A percentile compares a stretch with the other conserved stretches of the same genome.
Conservation (phyloP, 2,329 filamentous ascomycete genomes). For the Hymenoscyphus infarciens region DNA sequence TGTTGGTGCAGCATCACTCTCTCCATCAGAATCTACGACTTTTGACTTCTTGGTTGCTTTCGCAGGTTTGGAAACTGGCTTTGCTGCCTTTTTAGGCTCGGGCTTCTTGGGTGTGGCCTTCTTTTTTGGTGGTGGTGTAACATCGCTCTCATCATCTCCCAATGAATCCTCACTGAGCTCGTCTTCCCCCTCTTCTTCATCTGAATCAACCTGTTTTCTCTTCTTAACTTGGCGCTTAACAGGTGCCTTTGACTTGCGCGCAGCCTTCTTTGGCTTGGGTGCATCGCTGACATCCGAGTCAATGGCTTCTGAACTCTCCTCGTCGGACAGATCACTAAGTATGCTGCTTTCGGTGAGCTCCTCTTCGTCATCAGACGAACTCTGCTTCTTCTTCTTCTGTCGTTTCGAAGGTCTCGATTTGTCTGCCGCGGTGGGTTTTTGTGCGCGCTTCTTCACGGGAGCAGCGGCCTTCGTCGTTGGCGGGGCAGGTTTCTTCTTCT, state of each 20-base stretch:
- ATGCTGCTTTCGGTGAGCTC: conserved; percentile 14
- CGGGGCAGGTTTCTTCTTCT: conserved; percentile 12
- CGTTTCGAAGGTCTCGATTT: conserved; percentile 35
- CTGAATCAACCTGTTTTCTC: conserved; percentile 26
- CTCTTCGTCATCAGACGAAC: conserved; percentile 11
- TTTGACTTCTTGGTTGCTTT: conserved; percentile 6
- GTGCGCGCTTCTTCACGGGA: conserved; percentile 37
- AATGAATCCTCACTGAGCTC: conserved; percentile 16
- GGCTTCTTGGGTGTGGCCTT: conserved; percentile 19
- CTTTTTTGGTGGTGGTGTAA: conserved; percentile 17
- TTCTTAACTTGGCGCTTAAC: conserved; percentile 29
- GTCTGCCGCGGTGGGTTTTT: conserved; percentile 36
- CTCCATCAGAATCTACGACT: conserved; percentile 2
- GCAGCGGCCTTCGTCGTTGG: conserved; percentile 40
- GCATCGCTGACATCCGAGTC: conserved; percentile 22
- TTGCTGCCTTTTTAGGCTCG: conserved; percentile 10
- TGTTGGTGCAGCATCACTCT: conserved; percentile 12
- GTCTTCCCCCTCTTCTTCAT: conserved; percentile 25
- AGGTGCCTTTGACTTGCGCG: conserved; percentile 21
- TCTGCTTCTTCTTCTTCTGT: conserved; percentile 27
- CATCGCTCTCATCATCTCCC: conserved; percentile 19
- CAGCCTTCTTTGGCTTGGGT: conserved; percentile 43
- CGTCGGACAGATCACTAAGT: conserved; percentile 16
- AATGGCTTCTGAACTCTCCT: conserved; percentile 19
- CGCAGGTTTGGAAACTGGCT: background rate